phyloP scores from a whole-genome alignment of 2,329 filamentous ascomycete species.

The Sarocladium oryzae region DNA sequence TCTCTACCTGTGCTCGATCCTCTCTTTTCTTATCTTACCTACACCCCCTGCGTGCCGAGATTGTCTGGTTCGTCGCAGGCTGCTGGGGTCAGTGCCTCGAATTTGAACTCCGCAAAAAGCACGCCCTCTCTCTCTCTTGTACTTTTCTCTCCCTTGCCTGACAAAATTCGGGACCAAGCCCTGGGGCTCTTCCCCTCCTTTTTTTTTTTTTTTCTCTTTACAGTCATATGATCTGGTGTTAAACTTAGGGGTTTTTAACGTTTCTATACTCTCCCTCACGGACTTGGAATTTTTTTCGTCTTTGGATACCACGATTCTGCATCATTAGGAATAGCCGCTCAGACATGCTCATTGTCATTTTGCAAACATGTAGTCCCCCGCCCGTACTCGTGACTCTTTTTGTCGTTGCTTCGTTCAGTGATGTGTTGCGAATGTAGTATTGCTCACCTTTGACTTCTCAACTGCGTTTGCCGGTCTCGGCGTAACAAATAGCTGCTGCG shows the following conservation, averaged over 20 bases:
- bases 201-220: neutral
- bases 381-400: too few relatives aligned
- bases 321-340: neutral
- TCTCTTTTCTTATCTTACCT: conserved; percentile 12
- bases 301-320: conserved; percentile 7
- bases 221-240: neutral
- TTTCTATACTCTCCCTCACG: conserved; percentile 10
- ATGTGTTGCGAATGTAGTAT: too few relatives aligned
- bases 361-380: neutral
- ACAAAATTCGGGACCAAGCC: too few relatives aligned
- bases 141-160: neutral
- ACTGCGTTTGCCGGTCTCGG: too few relatives aligned
- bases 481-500: too few relatives aligned
- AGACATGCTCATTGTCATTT: neutral
- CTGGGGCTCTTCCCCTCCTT: too few relatives aligned
- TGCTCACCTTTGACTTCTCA: too few relatives aligned
- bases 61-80: conserved; percentile 1
- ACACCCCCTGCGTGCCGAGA: neutral
- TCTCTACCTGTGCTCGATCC: too few relatives aligned
- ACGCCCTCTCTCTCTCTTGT: neutral
- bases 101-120: too few relatives aligned
- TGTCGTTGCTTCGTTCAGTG: too few relatives aligned
- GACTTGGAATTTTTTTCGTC: neutral
- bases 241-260: neutral
- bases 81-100: too few relatives aligned